Conservation (phyloP, 2,329 filamentous ascomycete genomes). For the Sclerotinia nivalis region DNA sequence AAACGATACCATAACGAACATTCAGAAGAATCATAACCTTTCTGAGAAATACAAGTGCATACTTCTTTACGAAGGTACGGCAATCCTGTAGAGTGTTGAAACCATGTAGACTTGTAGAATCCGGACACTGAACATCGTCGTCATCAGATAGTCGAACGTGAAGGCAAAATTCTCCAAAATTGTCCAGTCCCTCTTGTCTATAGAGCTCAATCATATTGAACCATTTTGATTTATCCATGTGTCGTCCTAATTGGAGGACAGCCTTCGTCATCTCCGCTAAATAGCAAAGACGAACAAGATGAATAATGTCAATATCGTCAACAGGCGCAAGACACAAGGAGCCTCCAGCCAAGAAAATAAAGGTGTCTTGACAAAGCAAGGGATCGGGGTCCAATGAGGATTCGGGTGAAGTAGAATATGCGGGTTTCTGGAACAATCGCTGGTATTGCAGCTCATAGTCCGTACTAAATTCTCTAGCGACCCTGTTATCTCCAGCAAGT, state of each 20-base stretch:
- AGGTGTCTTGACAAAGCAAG: conserved; percentile 68
- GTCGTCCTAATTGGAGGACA: conserved; percentile 58
- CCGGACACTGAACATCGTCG: conserved; percentile 41
- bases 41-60: conserved; percentile 85
- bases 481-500: conserved; percentile 58
- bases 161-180: conserved; percentile 36
- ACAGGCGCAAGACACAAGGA: conserved; percentile 69
- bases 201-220: conserved; percentile 38
- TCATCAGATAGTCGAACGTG: conserved; percentile 25
- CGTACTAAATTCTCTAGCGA: conserved; percentile 65
- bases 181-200: conserved; percentile 14
- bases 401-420: conserved; percentile 19
- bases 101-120: conserved; percentile 56
- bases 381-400: conserved; percentile 44
- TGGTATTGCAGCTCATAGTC: conserved; percentile 72
- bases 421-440: conserved; percentile 60
- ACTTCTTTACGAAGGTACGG: conserved; percentile 69
- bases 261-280: conserved; percentile 88
- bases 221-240: conserved; percentile 54
- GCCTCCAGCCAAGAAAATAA: conserved; percentile 79
- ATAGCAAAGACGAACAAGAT: conserved; percentile 83
- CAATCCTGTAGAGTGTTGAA: conserved; percentile 56
- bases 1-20: conserved; percentile 84
- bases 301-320: conserved; percentile 71
- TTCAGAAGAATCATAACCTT: conserved; percentile 84